phyloP scores from a whole-genome alignment of 2,329 filamentous ascomycete species.

The Fusarium proliferatum region DNA sequence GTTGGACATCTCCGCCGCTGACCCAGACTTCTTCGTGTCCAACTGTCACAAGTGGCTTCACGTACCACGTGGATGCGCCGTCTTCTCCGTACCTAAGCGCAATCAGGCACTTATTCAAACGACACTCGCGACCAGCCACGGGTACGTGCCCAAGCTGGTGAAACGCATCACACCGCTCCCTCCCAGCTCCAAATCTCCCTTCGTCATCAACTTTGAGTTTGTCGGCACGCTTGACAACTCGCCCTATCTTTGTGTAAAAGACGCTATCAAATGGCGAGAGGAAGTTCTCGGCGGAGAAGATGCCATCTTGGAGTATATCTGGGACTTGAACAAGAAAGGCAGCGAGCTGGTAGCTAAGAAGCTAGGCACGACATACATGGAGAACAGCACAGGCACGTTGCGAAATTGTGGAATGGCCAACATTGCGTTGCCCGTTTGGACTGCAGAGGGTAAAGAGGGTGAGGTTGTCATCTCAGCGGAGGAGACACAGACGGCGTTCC shows the following conservation, averaged over 20 bases:
- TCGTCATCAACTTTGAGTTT: slow-evolving; percentile 79
- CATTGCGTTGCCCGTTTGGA: slow-evolving; percentile 74
- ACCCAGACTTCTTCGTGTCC: slow-evolving; percentile 87
- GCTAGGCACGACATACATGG: slow-evolving; percentile 77
- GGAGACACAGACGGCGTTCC: slow-evolving; percentile 54
- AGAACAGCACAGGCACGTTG: slow-evolving; percentile 71
- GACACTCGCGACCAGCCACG: slow-evolving; percentile 83
- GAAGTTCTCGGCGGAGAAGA: slow-evolving; percentile 79
- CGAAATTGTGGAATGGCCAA: slow-evolving; percentile 78
- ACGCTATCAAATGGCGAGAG: slow-evolving; percentile 76
- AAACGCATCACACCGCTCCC: slow-evolving; percentile 56
- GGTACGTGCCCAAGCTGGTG: slow-evolving; percentile 67
- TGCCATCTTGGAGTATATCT: slow-evolving; percentile 72
- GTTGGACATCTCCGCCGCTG: slow-evolving; percentile 72
- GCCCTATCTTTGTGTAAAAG: slow-evolving; percentile 77
- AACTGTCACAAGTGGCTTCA: slow-evolving; percentile 95
- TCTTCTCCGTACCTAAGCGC: slow-evolving; percentile 80
- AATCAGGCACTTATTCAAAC: slow-evolving; percentile 82
- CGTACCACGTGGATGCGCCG: slow-evolving; percentile 80
- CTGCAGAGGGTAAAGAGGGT: slow-evolving; percentile 44
- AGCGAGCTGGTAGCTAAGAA: slow-evolving; percentile 68
- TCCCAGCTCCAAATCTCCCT: slow-evolving; percentile 63
- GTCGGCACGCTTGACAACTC: slow-evolving; percentile 79
- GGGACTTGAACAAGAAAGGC: slow-evolving; percentile 71
- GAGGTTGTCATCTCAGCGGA: slow-evolving; percentile 47